Evolutionary conservation across 1,284 basidiomycete genomes (phyloP).

Genomic region (Leccinum pachyderme): DNA sequence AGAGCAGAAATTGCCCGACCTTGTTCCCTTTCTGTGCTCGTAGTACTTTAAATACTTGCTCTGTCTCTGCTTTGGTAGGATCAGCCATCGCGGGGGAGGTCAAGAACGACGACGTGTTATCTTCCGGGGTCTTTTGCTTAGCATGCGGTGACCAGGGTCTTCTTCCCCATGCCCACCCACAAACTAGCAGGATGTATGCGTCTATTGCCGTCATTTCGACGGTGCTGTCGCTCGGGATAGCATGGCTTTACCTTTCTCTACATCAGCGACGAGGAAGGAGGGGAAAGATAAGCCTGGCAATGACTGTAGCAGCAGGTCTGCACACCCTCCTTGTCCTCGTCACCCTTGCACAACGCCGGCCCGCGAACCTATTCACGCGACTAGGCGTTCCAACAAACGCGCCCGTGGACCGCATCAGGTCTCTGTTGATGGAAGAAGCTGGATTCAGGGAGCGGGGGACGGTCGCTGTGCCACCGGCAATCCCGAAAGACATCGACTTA

Average conservation of each 20-base stretch:
- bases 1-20: conserved; percentile 43
- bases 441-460: conserved; percentile 9
- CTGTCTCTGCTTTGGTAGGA: conserved; percentile 75
- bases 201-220: conserved; percentile 14
- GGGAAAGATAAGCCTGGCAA: not conserved
- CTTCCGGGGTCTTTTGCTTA: conserved; percentile 14
- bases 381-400: conserved; percentile 55
- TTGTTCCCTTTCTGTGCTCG: conserved; percentile 88
- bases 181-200: conserved; percentile 8
- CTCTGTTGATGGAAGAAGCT: conserved; percentile 38
- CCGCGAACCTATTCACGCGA: conserved; percentile 60
- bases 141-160: conserved; percentile 17
- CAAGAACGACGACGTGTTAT: conserved; percentile 15
- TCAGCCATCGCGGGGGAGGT: conserved; percentile 50
- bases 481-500: conserved; percentile 48
- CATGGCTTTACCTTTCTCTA: conserved; percentile 22
- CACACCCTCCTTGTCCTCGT: conserved; percentile 58
- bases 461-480: conserved; percentile 24
- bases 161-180: conserved; percentile 3
- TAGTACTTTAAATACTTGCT: conserved; percentile 73
- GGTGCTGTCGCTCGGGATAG: conserved; percentile 14
- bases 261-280: conserved; percentile 3
- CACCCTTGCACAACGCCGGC: conserved; percentile 46
- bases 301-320: conserved; percentile 39
- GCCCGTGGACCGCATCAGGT: conserved; percentile 51